Evolutionary conservation across 1,284 basidiomycete species (phyloP), one percentile per base, ranked within the genome.

Genomic region (Athelia sp.): DNA sequence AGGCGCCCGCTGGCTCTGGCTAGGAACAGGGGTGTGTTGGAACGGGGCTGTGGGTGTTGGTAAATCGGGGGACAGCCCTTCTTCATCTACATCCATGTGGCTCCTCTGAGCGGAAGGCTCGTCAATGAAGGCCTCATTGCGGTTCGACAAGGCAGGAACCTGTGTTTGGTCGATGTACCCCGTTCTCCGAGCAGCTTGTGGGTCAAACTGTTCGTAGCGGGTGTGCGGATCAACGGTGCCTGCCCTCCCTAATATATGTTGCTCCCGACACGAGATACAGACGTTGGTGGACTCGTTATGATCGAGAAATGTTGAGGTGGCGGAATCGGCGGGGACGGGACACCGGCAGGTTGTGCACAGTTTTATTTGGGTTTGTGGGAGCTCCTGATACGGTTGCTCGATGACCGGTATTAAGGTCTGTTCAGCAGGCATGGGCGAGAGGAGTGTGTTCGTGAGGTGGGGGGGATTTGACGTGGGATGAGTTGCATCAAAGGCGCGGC

Each of bases 221-320:
- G 4, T 21, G 15, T 40, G 15, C 6, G 48, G 44, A 52, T 45
- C 24, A 50, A 38, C 24, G 34, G 48, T 46, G 34, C 45, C 46
- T 58, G 50, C n/a, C 15, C 36, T 40, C n/a, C 50, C 43, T 17
- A 61, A 49, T 26, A 59, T 53, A 19, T 62, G 50, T 48, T 59
- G 65, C 29, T 69, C 70, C 38, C 65, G 66, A 61, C 73, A 75
- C 31, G 62, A 54, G 6, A 62, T 56, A 52, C 74, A 76, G 47
- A 75, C 67, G 51, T 67, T 60, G 14, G 36, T 40, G n/a, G 36
- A 17, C 4, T 40, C 36, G 19, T 21, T 40, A 21, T n/a, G 36
- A 49, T 40, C 36, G 36, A 40, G n/a, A 21, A 40, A 40, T 44
- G 48, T 35, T 14, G 59, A 48, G 48, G 48, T 58, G 53, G 61